Conservation (phyloP, 225 moss, liverwort and hornwort genomes). For the Pseudisothecium myosuroides region DNA sequence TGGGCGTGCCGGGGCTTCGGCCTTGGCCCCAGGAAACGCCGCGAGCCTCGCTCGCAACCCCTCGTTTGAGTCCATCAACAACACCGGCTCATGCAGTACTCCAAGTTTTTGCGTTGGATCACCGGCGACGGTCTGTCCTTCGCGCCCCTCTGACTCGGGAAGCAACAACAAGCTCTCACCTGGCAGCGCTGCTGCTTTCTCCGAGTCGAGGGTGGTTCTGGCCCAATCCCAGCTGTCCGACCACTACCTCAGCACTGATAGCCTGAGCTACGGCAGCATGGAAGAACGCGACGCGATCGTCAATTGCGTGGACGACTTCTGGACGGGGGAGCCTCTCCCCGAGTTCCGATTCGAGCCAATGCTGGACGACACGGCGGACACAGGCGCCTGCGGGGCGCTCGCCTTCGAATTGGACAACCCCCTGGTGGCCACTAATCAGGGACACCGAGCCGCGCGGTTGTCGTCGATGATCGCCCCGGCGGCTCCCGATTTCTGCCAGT, state of each 20-base stretch:
- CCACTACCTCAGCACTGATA: constrained; percentile 49
- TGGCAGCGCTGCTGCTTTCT: not conserved
- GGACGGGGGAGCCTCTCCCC: constrained; percentile 9
- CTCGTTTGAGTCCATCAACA: constrained; percentile 50
- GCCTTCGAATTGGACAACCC: constrained; percentile 19
- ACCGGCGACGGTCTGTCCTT: constrained; percentile 42
- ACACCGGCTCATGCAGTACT: constrained; percentile 68
- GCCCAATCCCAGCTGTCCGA: constrained; percentile 44
- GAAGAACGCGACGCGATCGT: constrained; percentile 39
- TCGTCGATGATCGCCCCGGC: constrained; percentile 1
- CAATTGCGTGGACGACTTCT: constrained; percentile 37
- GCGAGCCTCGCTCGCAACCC: constrained; percentile 31
- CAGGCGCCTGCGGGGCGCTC: constrained; percentile 9
- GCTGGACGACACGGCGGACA: constrained; percentile 43
- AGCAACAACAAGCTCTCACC: not conserved
- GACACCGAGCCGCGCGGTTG: not conserved
- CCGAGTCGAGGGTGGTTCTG: constrained; percentile 31
- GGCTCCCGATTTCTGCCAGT: constrained; percentile 29
- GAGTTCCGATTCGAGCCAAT: constrained; percentile 55
- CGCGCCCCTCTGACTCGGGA: constrained; percentile 40
- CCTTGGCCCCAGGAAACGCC: constrained; percentile 33
- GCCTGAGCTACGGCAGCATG: constrained; percentile 49
- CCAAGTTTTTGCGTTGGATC: constrained; percentile 65
- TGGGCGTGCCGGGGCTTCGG: constrained; percentile 41
- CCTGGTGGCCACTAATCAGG: constrained; percentile 5